Base-by-base conservation (phyloP, 306 rosid species). In the Ziziphus jujuba region DNA sequence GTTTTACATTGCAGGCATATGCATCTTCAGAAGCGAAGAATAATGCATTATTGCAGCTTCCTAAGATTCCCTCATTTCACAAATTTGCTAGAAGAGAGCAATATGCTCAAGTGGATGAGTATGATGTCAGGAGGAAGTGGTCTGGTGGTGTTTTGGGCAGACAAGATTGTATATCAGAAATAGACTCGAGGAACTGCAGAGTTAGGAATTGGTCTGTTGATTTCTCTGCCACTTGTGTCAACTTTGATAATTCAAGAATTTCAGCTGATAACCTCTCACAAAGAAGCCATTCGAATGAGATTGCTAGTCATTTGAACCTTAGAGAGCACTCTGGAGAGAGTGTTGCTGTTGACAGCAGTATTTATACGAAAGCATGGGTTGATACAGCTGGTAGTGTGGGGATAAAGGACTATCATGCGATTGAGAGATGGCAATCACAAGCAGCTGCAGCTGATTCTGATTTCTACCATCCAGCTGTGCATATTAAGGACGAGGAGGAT, bases 371-470 rank as follows among this genome's bases (percentile, higher is more conserved):
- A 77, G 99, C 99, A 52, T 95, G 99, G 99, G 92, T 95, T 80
- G 99, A 95, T 84, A 71, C 97, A 60, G 84, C 87, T 74, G 91
- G 91, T 60, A 88, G 87, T 61, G 96, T 45, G 49, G 97, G 90
- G 62, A 76, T 88, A 73, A 90, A 90, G 81, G 99, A 91, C 73
- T 80, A 79, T 79, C 88, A 85, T 72, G 99, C 96, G 54, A 95
- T 95, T 69, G 99, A 95, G 80, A 95, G 97, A 82, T 95, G 99
- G 99, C 97, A 89, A 77, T 85, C 96, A 63, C 97, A 95, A 82
- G 95, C 99, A 67, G 99, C 96, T 63, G 99, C 89, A 45, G 96
- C 91, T 63, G 92, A 87, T 76, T 81, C 87, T 71, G 72, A 73
- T 69, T 91, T 79, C 78, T 91, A 78, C 34, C 74, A 67, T 66